phyloP scores from a whole-genome alignment of 1,139 yeast species.

The Geotrichum bryndzae region DNA sequence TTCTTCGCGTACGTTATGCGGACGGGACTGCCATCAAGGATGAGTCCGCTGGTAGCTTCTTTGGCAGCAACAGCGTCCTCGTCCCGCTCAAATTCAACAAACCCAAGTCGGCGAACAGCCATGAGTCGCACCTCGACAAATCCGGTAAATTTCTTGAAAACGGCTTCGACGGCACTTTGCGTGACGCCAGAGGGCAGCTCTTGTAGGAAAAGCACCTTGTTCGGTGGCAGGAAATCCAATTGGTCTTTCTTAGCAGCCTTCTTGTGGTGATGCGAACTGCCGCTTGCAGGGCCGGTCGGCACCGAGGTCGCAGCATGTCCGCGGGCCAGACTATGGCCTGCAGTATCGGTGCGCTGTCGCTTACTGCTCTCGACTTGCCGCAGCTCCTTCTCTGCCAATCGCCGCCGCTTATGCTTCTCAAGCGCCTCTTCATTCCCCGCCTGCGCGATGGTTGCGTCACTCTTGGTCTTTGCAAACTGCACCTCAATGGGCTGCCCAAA shows the following conservation, averaged over 20 bases:
- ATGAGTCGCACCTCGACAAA: constrained; percentile 63
- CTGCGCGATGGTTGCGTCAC: constrained; percentile 42
- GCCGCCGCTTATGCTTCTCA: constrained; percentile 32
- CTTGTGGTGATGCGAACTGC: constrained; percentile 16
- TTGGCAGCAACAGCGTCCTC: constrained; percentile 44
- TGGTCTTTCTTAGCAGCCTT: constrained; percentile 23
- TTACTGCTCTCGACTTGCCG: constrained; percentile 20
- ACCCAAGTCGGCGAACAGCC: constrained; percentile 62
- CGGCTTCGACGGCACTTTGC: constrained; percentile 39
- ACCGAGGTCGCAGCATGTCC: neutral
- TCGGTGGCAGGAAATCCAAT: constrained; percentile 49
- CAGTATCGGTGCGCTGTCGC: neutral
- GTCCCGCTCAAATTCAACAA: constrained; percentile 67
- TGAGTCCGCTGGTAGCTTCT: constrained; percentile 37
- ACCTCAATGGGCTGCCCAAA: constrained; percentile 51
- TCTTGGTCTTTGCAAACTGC: constrained; percentile 41
- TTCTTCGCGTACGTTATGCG: constrained; percentile 50
- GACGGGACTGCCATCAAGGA: constrained; percentile 36
- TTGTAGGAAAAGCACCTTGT: constrained; percentile 64
- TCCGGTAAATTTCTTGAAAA: constrained; percentile 51
- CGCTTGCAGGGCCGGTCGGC: neutral
- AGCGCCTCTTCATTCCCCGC: constrained; percentile 28
- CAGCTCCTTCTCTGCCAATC: constrained; percentile 31
- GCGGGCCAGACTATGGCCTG: neutral
- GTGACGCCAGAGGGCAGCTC: constrained; percentile 48